Evolutionary conservation across 208 protist genomes (phyloP), one percentile per base, ranked within the genome.

Genomic region (Wallacemonas sp.): DNA sequence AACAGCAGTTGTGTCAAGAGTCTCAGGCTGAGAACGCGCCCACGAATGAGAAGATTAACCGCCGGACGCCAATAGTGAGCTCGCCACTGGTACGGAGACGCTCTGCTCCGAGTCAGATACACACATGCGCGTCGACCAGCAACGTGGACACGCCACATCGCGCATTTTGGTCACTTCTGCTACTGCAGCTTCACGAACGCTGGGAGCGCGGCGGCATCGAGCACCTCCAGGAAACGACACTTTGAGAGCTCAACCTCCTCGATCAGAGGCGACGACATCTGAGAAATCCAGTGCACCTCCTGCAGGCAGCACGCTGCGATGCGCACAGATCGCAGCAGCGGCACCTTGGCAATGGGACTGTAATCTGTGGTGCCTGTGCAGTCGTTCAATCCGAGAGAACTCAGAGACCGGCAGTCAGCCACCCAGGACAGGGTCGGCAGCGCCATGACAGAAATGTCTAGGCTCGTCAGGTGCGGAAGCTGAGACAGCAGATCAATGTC

Each of bases 301-400:
- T 23, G 8, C 10, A 55, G 22, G 5, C 22, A 5, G 31, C 48
- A 55, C 22, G 4, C 26, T 3, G 8, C 5, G 26, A 55, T 7
- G 48, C 4, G 4, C 48, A 55, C 8, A 10, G 8, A 10, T 5
- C 11, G 7, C 25, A 55, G 48, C 8, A 31, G 16, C 26, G 26
- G 16, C 22, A 55, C 7, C 25, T 55, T 55, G 5, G 26, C 48
- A 10, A 55, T 55, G 8, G 7, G 4, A 31, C 48, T 55, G 26
- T 55, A 55, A 32, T 55, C 48, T 3, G 22, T 32, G 26, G 25
- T 33, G 25, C 48, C 48, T 11, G n/a, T 55, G 26, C 48, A 55
- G 16, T 10, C 10, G 0, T 10, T 31, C 8, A 55, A 18, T 32
- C 16, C 0, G 5, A 55, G 48, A 5, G 22, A 12, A 3, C 3